These are phyloP conservation scores for Yamadazyma jaroonii DNA, from an alignment of 1,139 yeast genomes.

Conservation along the genomic window DNA sequence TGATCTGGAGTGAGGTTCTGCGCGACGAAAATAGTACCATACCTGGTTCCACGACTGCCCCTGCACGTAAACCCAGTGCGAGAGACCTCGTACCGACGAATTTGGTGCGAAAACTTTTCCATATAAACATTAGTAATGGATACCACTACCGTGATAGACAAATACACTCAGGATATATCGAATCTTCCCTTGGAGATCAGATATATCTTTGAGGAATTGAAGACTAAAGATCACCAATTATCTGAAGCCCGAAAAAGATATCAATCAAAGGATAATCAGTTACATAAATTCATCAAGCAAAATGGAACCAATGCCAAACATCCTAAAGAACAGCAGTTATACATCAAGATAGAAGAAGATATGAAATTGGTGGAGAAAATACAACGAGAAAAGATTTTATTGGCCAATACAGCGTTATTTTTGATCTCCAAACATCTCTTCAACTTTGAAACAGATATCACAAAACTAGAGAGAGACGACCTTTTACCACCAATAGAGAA, in stretches of 20 bases:
- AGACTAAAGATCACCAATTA: slow-evolving; percentile 63
- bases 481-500: slow-evolving; percentile 57
- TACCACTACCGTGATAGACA: slow-evolving; percentile 48
- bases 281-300: slow-evolving; percentile 79
- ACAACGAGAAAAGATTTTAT: slow-evolving; percentile 73
- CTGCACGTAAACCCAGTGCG: too few relatives aligned
- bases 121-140: slow-evolving; percentile 34
- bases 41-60: too few relatives aligned
- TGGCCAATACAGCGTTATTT: slow-evolving; percentile 83
- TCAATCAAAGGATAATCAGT: slow-evolving; percentile 68
- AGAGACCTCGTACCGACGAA: too few relatives aligned
- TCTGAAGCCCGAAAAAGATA: slow-evolving; percentile 67
- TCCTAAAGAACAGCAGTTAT: slow-evolving; percentile 75
- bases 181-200: slow-evolving; percentile 90
- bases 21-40: too few relatives aligned
- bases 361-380: slow-evolving; percentile 56
- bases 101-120: not conserved
- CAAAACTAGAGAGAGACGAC: slow-evolving; percentile 76
- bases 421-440: slow-evolving; percentile 71
- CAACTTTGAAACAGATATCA: slow-evolving; percentile 72
- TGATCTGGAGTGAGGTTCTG: too few relatives aligned
- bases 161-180: slow-evolving; percentile 55
- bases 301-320: slow-evolving; percentile 80
- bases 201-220: slow-evolving; percentile 75
- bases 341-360: slow-evolving; percentile 68